Conservation (phyloP, 805 yeast species). For the Cyberlindnera xylosilytica region DNA sequence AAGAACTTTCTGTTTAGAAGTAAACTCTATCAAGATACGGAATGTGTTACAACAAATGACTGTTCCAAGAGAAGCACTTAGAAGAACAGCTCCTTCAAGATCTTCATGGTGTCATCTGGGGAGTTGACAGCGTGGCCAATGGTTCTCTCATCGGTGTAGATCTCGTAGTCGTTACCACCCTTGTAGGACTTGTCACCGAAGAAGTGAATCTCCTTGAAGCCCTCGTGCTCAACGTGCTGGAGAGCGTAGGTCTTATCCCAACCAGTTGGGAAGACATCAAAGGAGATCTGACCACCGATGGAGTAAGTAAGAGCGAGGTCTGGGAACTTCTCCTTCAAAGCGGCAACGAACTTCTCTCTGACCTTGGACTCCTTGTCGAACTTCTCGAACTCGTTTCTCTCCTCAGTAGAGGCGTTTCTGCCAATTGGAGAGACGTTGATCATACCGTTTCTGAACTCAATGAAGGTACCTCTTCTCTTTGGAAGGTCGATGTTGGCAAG, state of each 20-base stretch:
- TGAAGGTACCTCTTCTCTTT: constrained; percentile 96
- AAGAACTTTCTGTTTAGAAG: neutral
- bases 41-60: too few species aligned
- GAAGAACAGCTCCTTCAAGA: constrained; percentile 76
- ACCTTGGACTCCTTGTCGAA: constrained; percentile 77
- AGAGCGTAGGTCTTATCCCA: constrained; percentile 99
- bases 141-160: constrained; percentile 87
- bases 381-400: constrained; percentile 89
- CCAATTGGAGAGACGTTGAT: constrained; percentile 98
- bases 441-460: constrained; percentile 99
- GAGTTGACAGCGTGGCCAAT: constrained; percentile 89
- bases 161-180: constrained; percentile 99
- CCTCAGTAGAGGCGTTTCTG: constrained; percentile 92
- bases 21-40: neutral
- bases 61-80: too few species aligned
- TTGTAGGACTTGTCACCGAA: constrained; percentile 96
- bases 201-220: constrained; percentile 88
- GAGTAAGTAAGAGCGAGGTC: constrained; percentile 90
- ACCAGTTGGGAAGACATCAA: constrained; percentile 99
- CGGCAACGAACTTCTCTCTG: constrained; percentile 81
- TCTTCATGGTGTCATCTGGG: constrained; percentile 86
- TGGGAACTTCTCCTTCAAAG: constrained; percentile 78
- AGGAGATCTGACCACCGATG: constrained; percentile 98
- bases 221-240: constrained; percentile 84
- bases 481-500: constrained; percentile 87